Evolutionary conservation across 2,329 filamentous ascomycete species (phyloP).

Genomic region (Fusarium beomiforme): DNA sequence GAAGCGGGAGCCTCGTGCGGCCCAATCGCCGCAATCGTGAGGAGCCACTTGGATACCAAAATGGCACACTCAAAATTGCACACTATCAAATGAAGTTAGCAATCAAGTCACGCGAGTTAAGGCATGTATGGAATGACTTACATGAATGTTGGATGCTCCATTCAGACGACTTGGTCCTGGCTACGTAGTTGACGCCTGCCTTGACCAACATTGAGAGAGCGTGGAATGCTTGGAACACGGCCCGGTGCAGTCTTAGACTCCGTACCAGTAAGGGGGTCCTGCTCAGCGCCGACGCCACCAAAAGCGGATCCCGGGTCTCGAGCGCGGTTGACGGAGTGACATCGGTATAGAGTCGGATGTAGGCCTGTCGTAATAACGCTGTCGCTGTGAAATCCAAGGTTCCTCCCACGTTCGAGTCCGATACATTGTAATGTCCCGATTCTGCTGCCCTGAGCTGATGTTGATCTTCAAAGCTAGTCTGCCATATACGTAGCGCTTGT

Average conservation of each 20-base stretch:
- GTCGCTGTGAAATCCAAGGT: slow-evolving; percentile 75
- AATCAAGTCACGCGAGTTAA: neutral
- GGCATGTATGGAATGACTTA: slow-evolving; percentile 50
- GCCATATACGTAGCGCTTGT: slow-evolving; percentile 67
- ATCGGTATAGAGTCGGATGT: slow-evolving; percentile 74
- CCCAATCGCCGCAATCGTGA: slow-evolving; percentile 63
- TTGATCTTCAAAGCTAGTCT: slow-evolving; percentile 66
- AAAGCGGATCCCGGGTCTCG: slow-evolving; percentile 70
- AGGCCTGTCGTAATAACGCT: slow-evolving; percentile 67
- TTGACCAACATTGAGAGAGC: slow-evolving; percentile 74
- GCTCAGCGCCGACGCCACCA: slow-evolving; percentile 70
- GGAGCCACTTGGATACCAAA: slow-evolving; percentile 68
- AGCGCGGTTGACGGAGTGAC: slow-evolving; percentile 70
- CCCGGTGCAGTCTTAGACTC: slow-evolving; percentile 68
- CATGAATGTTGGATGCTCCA: slow-evolving; percentile 72
- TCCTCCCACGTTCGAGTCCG: slow-evolving; percentile 64
- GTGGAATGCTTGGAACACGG: slow-evolving; percentile 74
- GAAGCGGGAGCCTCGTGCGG: slow-evolving; percentile 61
- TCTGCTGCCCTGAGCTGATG: slow-evolving; percentile 62
- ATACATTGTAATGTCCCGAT: slow-evolving; percentile 55
- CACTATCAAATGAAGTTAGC: slow-evolving; percentile 49
- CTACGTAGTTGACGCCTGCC: slow-evolving; percentile 69
- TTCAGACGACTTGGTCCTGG: slow-evolving; percentile 67
- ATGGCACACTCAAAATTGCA: slow-evolving; percentile 72
- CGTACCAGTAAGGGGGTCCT: slow-evolving; percentile 68